phyloP scores from a whole-genome alignment of 1,139 yeast genomes.

The Hemisphaericaspora xylanilytica region DNA sequence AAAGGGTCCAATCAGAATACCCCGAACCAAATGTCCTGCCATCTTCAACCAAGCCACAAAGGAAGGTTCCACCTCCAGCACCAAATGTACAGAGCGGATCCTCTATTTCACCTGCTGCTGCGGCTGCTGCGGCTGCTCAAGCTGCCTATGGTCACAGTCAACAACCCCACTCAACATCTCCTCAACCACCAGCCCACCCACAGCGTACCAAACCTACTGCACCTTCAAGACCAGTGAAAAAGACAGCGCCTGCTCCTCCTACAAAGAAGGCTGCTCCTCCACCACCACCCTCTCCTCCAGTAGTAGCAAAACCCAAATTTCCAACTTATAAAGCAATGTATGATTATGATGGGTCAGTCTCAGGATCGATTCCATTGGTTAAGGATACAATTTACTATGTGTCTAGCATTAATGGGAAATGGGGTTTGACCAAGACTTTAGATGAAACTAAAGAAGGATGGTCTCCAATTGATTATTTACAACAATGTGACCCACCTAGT shows the following conservation, averaged over 20 bases:
- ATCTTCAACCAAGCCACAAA: conserved; percentile 9
- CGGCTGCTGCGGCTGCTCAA: conserved; percentile 20
- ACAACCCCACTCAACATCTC: conserved; percentile 5
- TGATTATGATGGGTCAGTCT: conserved; percentile 85
- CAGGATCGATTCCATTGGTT: conserved; percentile 72
- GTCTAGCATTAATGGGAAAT: conserved; percentile 72
- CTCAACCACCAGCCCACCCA: conserved; percentile 10
- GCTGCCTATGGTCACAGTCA: conserved; percentile 14
- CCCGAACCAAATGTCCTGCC: conserved; percentile 16
- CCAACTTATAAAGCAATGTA: conserved; percentile 86
- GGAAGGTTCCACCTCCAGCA: conserved; percentile 17
- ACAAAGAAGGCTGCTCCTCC: conserved; percentile 44
- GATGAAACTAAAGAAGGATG: conserved; percentile 87
- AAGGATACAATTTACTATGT: conserved; percentile 74
- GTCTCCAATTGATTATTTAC: conserved; percentile 93
- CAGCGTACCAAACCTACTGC: conserved; percentile 15
- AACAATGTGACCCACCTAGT: conserved; percentile 53
- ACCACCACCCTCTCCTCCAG: conserved; percentile 59
- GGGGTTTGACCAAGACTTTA: conserved; percentile 83
- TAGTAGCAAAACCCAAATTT: conserved; percentile 62
- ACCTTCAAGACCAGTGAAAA: conserved; percentile 30
- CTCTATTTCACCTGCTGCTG: conserved; percentile 14
- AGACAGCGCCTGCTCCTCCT: conserved; percentile 37
- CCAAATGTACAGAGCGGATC: conserved; percentile 11
- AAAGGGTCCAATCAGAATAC: no score